phyloP scores from a whole-genome alignment of 306 rosid genomes.

The Phaseolus lunatus region DNA sequence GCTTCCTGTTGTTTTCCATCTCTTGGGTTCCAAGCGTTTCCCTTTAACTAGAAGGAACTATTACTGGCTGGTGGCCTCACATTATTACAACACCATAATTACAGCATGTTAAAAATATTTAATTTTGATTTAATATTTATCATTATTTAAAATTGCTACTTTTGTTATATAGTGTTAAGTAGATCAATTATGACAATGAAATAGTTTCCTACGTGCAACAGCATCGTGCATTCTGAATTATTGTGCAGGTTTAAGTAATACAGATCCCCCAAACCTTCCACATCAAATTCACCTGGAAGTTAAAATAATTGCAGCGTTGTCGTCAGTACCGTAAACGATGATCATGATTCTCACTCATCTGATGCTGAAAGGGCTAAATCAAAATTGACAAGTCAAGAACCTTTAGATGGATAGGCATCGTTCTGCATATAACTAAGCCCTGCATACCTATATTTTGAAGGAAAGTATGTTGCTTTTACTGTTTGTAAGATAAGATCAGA shows the following conservation, averaged over 20 bases:
- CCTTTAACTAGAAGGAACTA: constrained; percentile 29
- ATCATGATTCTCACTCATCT: background rate
- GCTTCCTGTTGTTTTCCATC: constrained; percentile 52
- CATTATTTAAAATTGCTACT: background rate
- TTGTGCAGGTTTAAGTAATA: background rate
- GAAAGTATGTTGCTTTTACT: constrained; percentile 2
- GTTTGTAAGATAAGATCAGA: background rate
- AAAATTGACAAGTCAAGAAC: constrained; percentile 11
- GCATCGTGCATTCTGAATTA: background rate
- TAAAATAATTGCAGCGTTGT: constrained; percentile 6
- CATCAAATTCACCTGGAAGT: constrained; percentile 27
- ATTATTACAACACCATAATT: constrained; percentile 2
- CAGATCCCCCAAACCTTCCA: constrained; percentile 26
- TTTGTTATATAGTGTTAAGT: background rate
- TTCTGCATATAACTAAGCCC: constrained; percentile 3
- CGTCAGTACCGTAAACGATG: background rate
- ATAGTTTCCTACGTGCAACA: background rate
- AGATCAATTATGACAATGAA: background rate
- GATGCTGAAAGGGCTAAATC: background rate
- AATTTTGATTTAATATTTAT: background rate
- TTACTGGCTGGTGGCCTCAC: constrained; percentile 10
- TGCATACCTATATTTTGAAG: background rate
- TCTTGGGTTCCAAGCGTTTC: constrained; percentile 27
- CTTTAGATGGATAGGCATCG: constrained; percentile 12
- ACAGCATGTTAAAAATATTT: background rate